Evolutionary conservation across 805 yeast species (phyloP).

Genomic region (Clavispora fructus): DNA sequence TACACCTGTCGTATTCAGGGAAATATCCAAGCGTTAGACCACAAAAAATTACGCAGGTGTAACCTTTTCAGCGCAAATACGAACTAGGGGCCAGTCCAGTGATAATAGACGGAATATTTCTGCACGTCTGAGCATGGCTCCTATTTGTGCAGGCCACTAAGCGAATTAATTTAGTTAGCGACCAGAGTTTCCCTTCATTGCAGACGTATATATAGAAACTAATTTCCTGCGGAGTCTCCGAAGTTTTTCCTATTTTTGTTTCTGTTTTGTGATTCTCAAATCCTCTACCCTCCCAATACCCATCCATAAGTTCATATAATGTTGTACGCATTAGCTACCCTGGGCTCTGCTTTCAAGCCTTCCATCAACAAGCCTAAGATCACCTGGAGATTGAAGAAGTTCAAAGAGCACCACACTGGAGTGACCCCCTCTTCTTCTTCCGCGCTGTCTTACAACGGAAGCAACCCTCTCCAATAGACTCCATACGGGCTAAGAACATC

Average conservation of each 20-base stretch:
- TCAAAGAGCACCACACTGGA: conserved; percentile 19
- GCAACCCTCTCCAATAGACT: not conserved
- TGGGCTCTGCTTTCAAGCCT: conserved; percentile 36
- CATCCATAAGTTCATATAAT: conserved; percentile 4
- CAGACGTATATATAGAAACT: no score
- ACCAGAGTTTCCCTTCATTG: not conserved
- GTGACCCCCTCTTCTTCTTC: not conserved
- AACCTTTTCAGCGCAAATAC: no score
- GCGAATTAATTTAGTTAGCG: not conserved
- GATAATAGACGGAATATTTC: no score
- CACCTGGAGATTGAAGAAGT: conserved; percentile 35
- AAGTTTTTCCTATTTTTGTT: not conserved
- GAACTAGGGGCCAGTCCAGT: no score
- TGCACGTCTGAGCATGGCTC: not conserved
- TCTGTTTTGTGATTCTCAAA: no score
- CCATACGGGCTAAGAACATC: not conserved
- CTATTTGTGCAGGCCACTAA: not conserved
- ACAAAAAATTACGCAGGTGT: no score
- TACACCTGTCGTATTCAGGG: no score
- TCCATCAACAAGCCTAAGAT: conserved; percentile 26
- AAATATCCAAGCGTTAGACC: no score
- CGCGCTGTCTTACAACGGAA: conserved; percentile 1
- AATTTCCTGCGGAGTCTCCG: no score
- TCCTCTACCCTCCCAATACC: no score
- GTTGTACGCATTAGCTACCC: conserved; percentile 28